These are phyloP conservation scores for Hypoxylon sp. DNA, from an alignment of 2,329 filamentous ascomycete species.

Conservation along the genomic window DNA sequence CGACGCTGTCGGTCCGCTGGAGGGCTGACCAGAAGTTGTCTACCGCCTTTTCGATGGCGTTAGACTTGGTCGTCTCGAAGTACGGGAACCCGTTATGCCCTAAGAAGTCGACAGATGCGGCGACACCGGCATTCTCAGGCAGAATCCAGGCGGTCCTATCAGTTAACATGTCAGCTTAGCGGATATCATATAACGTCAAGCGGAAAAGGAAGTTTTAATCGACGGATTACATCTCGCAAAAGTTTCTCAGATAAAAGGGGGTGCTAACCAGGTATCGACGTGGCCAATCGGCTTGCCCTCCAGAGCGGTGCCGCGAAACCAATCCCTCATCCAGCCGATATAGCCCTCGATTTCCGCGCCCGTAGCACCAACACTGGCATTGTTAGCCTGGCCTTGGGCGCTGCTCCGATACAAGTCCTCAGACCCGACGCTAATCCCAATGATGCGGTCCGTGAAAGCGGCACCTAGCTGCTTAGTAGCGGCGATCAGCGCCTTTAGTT, in stretches of 20 bases:
- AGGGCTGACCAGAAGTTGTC: slow-evolving; percentile 49
- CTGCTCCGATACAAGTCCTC: slow-evolving; percentile 52
- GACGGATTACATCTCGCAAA: not conserved
- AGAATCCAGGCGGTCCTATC: slow-evolving; percentile 50
- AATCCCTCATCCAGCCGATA: slow-evolving; percentile 50
- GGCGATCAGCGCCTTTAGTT: slow-evolving; percentile 47
- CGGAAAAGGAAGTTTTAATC: not conserved
- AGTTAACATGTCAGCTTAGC: not conserved
- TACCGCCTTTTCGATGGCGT: slow-evolving; percentile 47
- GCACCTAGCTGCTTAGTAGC: slow-evolving; percentile 43
- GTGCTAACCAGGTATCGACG: slow-evolving; percentile 50
- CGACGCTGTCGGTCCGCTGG: slow-evolving; percentile 46
- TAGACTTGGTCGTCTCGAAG: slow-evolving; percentile 49
- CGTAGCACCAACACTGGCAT: slow-evolving; percentile 47
- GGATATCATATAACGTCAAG: not conserved
- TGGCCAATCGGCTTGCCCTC: slow-evolving; percentile 50
- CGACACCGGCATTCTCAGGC: slow-evolving; percentile 48
- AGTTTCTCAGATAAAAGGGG: not conserved
- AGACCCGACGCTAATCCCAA: slow-evolving; percentile 51
- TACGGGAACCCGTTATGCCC: slow-evolving; percentile 52
- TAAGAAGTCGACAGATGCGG: slow-evolving; percentile 46
- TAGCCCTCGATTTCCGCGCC: slow-evolving; percentile 49
- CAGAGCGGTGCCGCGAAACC: slow-evolving; percentile 46
- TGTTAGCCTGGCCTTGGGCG: slow-evolving; percentile 44
- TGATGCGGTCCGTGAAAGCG: slow-evolving; percentile 47